A percentile compares a stretch with the other conserved stretches of the same genome.
phyloP scores from a whole-genome alignment of 2,329 filamentous ascomycete genomes.

The Hymenoscyphus salicellus region DNA sequence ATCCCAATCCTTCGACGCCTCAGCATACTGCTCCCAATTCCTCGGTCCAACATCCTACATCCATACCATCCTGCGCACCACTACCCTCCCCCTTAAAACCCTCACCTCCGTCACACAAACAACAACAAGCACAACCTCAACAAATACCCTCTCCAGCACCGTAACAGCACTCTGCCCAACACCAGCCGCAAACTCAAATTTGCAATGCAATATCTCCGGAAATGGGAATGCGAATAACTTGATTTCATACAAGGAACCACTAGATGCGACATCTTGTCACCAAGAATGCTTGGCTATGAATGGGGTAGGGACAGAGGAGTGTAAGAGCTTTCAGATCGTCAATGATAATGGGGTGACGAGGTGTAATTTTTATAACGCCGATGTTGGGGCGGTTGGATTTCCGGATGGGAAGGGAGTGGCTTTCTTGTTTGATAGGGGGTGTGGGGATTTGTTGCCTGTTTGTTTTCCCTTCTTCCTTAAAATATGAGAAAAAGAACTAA shows the following conservation, averaged over 20 bases:
- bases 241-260: neutral
- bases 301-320: no score
- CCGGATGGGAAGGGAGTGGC: no score
- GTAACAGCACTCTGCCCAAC: slow-evolving; percentile 3
- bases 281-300: neutral
- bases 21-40: neutral
- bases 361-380: slow-evolving; percentile 1
- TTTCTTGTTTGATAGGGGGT: slow-evolving; percentile 4
- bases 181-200: neutral
- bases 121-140: neutral
- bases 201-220: neutral
- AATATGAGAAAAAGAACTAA: neutral
- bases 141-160: neutral
- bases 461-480: neutral
- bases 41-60: neutral
- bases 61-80: neutral
- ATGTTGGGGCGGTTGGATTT: no score
- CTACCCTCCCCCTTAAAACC: neutral
- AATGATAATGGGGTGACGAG: slow-evolving; percentile 2
- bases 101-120: neutral
- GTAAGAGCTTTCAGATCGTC: slow-evolving; percentile 7
- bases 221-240: neutral
- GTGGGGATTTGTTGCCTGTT: slow-evolving; percentile 2
- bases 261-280: neutral
- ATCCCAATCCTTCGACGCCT: slow-evolving; percentile 2